Percentiles rank a stretch among this genome's conserved stretches.
Conservation (phyloP, 2,329 filamentous ascomycete genomes). For the Fusarium nodosum region DNA sequence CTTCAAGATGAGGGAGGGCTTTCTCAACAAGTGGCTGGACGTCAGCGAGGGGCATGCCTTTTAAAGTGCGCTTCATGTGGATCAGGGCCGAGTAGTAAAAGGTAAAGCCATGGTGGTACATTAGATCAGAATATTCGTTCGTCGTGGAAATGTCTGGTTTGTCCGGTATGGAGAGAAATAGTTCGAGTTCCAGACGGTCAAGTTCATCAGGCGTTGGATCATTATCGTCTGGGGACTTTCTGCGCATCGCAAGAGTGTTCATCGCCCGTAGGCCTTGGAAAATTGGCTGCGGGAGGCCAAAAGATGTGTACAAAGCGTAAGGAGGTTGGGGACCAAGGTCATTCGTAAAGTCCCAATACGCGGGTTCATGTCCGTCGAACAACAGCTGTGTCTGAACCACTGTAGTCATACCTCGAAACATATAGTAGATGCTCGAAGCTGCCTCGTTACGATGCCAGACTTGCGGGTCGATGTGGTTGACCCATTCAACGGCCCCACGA, state of each 20-base stretch:
- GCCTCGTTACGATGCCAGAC: conserved; percentile 44
- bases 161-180: conserved; percentile 39
- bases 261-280: conserved; percentile 43
- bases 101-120: conserved; percentile 46
- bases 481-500: conserved; percentile 46
- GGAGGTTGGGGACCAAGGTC: conserved; percentile 43
- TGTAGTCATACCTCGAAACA: conserved; percentile 46
- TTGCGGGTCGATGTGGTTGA: conserved; percentile 47
- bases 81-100: conserved; percentile 47
- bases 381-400: conserved; percentile 43
- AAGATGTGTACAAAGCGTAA: conserved; percentile 33
- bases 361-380: conserved; percentile 34
- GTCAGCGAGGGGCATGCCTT: conserved; percentile 37
- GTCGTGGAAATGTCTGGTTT: conserved; percentile 27
- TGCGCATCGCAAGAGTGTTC: conserved; percentile 39
- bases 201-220: conserved; percentile 26
- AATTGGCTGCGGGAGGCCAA: conserved; percentile 44
- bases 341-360: conserved; percentile 41
- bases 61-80: conserved; percentile 48
- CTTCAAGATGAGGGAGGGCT: conserved; percentile 42
- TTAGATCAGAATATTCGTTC: conserved; percentile 40
- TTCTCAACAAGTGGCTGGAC: conserved; percentile 47
- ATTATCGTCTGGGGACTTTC: conserved; percentile 10
- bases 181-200: conserved; percentile 43
- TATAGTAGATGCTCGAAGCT: conserved; percentile 44